Percentiles rank a stretch among this genome's conserved stretches.
Evolutionary conservation across 345 rosid species (phyloP).

Genomic region (Aquilaria sinensis): DNA sequence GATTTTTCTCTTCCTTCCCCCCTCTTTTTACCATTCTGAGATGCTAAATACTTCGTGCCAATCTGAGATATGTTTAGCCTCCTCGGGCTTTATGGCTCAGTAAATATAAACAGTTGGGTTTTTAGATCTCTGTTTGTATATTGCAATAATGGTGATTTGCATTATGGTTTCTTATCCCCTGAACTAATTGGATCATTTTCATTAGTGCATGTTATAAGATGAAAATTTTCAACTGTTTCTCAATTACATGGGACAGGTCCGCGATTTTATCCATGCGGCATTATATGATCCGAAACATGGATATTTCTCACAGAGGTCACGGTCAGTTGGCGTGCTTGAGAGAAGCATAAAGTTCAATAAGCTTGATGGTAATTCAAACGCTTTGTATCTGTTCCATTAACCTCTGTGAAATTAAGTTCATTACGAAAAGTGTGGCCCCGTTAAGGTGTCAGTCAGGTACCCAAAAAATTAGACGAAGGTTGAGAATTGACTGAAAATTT

Average conservation of each 20-base stretch:
- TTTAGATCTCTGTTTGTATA: background rate
- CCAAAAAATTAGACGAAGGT: background rate
- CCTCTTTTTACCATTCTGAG: background rate
- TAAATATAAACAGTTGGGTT: no score
- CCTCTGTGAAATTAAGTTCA: background rate
- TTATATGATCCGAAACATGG: conserved; percentile 77
- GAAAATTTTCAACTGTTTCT: background rate
- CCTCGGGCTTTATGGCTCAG: no score
- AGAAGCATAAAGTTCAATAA: conserved; percentile 75
- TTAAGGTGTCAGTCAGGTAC: background rate
- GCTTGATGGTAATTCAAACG: conserved; percentile 49
- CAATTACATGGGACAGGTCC: conserved; percentile 38
- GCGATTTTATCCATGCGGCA: conserved; percentile 79
- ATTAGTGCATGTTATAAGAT: no score
- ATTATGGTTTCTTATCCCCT: background rate
- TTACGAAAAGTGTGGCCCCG: background rate
- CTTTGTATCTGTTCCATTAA: background rate
- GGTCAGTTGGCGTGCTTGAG: conserved; percentile 81
- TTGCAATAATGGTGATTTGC: background rate
- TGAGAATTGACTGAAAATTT: no score
- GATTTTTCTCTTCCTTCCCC: background rate
- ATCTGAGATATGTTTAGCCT: no score
- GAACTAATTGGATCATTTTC: no score
- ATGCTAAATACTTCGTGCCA: no score
- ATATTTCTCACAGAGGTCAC: conserved; percentile 76